Evolutionary conservation across 345 rosid genomes (phyloP).

Genomic region (Mercurialis annua): DNA sequence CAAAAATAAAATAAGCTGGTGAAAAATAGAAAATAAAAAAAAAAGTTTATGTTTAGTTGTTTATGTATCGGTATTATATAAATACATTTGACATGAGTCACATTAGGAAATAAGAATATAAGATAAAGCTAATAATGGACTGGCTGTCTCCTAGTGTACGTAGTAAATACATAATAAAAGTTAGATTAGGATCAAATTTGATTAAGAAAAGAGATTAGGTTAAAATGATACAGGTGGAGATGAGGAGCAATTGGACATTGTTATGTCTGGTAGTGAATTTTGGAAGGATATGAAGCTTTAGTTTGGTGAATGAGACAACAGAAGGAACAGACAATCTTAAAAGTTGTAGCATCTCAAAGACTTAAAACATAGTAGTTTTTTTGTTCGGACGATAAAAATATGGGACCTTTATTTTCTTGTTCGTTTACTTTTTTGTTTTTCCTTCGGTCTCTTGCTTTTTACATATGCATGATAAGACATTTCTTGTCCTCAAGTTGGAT

Average conservation of each 20-base stretch:
- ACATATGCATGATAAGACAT: constrained; percentile 1
- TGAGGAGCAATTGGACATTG: constrained; percentile 27
- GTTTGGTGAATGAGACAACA: constrained; percentile 18
- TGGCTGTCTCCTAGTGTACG: no score
- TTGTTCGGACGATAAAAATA: constrained; percentile 14
- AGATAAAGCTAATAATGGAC: no score
- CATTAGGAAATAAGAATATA: no score
- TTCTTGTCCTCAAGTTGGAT: constrained; percentile 13
- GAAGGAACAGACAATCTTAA: constrained; percentile 24
- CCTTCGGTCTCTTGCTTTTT: no score
- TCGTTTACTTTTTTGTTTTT: constrained; percentile 1
- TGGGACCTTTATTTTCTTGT: neutral
- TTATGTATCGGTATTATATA: neutral
- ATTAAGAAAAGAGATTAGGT: constrained; percentile 6
- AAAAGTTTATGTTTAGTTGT: neutral
- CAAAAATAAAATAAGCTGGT: neutral
- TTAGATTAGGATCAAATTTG: neutral
- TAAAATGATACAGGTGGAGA: constrained; percentile 3
- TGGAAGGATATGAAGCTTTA: constrained; percentile 21
- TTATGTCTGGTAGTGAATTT: constrained; percentile 29
- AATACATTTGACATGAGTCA: no score
- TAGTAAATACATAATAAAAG: neutral
- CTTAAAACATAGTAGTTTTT: constrained; percentile 11
- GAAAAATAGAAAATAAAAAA: no score
- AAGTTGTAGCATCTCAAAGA: constrained; percentile 30